phyloP scores from a whole-genome alignment of 1,284 basidiomycete genomes.

The Macrocystidia cucumis region DNA sequence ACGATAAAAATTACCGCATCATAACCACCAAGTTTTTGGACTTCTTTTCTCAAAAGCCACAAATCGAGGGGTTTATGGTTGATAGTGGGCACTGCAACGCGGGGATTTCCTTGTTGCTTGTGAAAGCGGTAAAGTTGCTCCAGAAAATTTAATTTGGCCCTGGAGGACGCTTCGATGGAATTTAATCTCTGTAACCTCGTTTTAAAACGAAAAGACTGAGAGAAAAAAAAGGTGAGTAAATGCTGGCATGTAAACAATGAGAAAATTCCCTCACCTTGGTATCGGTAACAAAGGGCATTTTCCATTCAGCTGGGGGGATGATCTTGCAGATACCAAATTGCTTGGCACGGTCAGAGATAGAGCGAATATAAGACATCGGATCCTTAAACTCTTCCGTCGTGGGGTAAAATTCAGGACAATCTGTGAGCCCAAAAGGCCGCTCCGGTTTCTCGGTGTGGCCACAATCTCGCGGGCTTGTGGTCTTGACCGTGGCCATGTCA shows the following conservation, averaged over 20 bases:
- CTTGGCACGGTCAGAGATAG: conserved; percentile 70
- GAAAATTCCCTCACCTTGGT: conserved; percentile 60
- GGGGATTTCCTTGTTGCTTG: conserved; percentile 82
- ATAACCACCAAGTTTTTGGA: conserved; percentile 83
- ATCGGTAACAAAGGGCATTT: conserved; percentile 95
- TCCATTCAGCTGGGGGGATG: conserved; percentile 90
- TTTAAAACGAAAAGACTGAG: conserved; percentile 86
- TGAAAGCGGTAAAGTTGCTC: conserved; percentile 95
- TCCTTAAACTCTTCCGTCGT: conserved; percentile 88
- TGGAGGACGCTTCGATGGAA: conserved; percentile 93
- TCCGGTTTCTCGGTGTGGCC: conserved; percentile 25
- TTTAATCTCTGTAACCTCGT: conserved; percentile 94
- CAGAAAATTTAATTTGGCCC: conserved; percentile 95
- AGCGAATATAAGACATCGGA: conserved; percentile 93
- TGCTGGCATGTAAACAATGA: conserved; percentile 9
- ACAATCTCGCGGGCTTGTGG: conserved; percentile 39
- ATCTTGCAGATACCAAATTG: conserved; percentile 94
- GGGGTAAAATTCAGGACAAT: conserved; percentile 90
- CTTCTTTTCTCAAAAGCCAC: conserved; percentile 89
- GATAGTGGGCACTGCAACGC: conserved; percentile 87
- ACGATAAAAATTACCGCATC: conserved; percentile 51
- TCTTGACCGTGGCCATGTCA: conserved; percentile 67
- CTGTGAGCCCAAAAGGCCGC: conserved; percentile 79
- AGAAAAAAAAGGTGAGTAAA: conserved; percentile 4
- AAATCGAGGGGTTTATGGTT: conserved; percentile 90